Percentiles rank a stretch among this genome's conserved stretches.
phyloP scores from a whole-genome alignment of 2,329 filamentous ascomycete genomes.

The Phyllachora maydis region DNA sequence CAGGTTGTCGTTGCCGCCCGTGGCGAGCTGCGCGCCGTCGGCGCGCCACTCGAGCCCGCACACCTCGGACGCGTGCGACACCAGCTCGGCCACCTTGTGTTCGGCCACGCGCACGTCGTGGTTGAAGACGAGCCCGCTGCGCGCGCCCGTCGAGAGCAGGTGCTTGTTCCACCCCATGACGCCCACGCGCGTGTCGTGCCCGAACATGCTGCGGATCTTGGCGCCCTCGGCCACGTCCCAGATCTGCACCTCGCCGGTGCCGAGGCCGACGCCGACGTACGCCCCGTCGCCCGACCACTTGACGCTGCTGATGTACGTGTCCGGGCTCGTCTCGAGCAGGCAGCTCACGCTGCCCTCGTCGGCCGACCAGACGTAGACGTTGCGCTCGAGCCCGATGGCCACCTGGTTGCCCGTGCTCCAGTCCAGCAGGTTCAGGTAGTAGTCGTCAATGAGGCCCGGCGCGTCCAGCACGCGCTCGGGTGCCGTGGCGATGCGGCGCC shows the following conservation, averaged over 20 bases:
- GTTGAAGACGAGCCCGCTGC: slow-evolving; percentile 91
- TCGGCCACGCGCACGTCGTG: slow-evolving; percentile 94
- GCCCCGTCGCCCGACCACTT: slow-evolving; percentile 97
- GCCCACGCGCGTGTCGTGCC: slow-evolving; percentile 87
- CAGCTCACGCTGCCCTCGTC: slow-evolving; percentile 79
- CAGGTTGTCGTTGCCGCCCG: slow-evolving; percentile 95
- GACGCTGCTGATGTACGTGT: slow-evolving; percentile 94
- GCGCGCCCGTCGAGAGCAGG: slow-evolving; percentile 81
- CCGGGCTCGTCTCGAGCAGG: slow-evolving; percentile 67
- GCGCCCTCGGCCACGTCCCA: slow-evolving; percentile 92
- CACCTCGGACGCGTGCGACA: slow-evolving; percentile 93
- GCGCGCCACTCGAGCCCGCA: slow-evolving; percentile 96
- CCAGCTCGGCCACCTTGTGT: slow-evolving; percentile 94
- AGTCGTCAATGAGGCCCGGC: slow-evolving; percentile 89
- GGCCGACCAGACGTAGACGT: slow-evolving; percentile 96
- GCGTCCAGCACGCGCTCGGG: slow-evolving; percentile 94
- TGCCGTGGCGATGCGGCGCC: slow-evolving; percentile 79
- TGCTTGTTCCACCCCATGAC: slow-evolving; percentile 99
- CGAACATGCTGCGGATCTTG: slow-evolving; percentile 97
- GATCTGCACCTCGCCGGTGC: slow-evolving; percentile 93
- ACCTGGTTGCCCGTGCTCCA: slow-evolving; percentile 98
- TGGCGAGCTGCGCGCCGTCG: slow-evolving; percentile 90
- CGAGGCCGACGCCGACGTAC: slow-evolving; percentile 87
- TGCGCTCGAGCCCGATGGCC: slow-evolving; percentile 89
- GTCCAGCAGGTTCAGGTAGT: slow-evolving; percentile 96